Evolutionary conservation across 306 rosid genomes (phyloP), one percentile per base, ranked within the genome.

Genomic region (Lithocarpus polystachyus): DNA sequence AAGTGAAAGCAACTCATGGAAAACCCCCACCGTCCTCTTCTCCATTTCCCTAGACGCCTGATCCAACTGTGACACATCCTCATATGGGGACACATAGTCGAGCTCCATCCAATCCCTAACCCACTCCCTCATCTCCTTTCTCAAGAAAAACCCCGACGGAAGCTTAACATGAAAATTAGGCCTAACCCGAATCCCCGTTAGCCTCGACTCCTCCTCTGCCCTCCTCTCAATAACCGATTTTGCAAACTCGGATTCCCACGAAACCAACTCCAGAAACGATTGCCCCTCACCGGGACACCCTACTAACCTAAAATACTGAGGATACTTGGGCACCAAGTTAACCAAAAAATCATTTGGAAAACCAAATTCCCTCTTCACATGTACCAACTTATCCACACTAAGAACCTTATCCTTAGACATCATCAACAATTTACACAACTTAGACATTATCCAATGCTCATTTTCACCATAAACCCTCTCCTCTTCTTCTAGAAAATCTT

Each of bases 31-130:
- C 0, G 71, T 80, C 71, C 90, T 80, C 88, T 86, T 86, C 90
- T 89, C 92, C 90, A 91, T 95, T 68, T 92, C 96, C 14, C 84
- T 82, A 0, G 96, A 90, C 5, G 89, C 82, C 75, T 93, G 98
- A 59, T 88, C 91, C 75, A 95, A 84, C 78, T 82, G 81, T 0
- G 89, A 84, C 37, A 78, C 90, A 73, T 93, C 93, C 73, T 81
- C 90, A 64, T 91, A 95, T 1, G 97, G 98, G 0, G 98, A 95
- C 1, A 91, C 35, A 51, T 90, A 90, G 56, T 89, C 92, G 74
- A 95, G 88, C 84, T 95, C 99, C 86, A 93, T 40, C 94, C 97
- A 95, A 82, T 93, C 99, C 91, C 97, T 90, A 15, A 88, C 80
- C 97, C 99, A 91, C 78, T 93, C 97, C 83, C 94, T 88, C 97